Base-by-base conservation (phyloP, 805 yeast genomes). In the Debaryomyces castellii region DNA sequence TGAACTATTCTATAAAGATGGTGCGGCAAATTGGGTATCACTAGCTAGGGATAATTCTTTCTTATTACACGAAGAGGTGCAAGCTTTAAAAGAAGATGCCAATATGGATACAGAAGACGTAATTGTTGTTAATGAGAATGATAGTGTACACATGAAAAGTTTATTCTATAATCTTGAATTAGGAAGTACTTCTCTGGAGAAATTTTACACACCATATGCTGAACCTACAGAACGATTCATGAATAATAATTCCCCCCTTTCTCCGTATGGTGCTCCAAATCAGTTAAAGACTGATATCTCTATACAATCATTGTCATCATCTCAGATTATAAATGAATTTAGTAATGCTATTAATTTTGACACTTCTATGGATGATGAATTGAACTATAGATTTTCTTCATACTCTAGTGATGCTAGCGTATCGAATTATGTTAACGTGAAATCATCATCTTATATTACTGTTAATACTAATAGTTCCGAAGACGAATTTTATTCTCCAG, bases 281-380 rank as follows among this genome's bases (percentile, higher is more conserved):
- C 21, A n/a, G 5, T 25, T 44, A 24, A 30, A 12, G 6, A 39
- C 43, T 25, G 62, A 60, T 1, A 52, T 37, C 8, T 63, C 67
- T 7, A 40, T 46, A 12, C 59, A 54, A 28, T 64, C 71, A 4
- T 46, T 62, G 21, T 51, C 62, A 1, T 61, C 73, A 4, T 44
- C 62, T 8, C 58, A 62, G 36, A 49, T 54, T 35, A 62, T 63
- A 22, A 52, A 52, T 6, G 62, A 60, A 23, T 68, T 71, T 40
- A 51, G 59, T n/a, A 55, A 50, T 34, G 59, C 58, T 20, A 63
- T 70, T 28, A 61, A 60, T 40, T 51, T 54, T 36, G 51, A 46
- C 11, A 48, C 47, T 28, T 23, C 40, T 30, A 34, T 14, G 33
- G 25, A 23, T 11, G 33, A 41, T 7, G 40, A n/a, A 10, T 23